A percentile compares a stretch with the other conserved stretches of the same genome.
Evolutionary conservation across 352 stramenopile species (phyloP).

Genomic region (Globisporangium heterothallicum): DNA sequence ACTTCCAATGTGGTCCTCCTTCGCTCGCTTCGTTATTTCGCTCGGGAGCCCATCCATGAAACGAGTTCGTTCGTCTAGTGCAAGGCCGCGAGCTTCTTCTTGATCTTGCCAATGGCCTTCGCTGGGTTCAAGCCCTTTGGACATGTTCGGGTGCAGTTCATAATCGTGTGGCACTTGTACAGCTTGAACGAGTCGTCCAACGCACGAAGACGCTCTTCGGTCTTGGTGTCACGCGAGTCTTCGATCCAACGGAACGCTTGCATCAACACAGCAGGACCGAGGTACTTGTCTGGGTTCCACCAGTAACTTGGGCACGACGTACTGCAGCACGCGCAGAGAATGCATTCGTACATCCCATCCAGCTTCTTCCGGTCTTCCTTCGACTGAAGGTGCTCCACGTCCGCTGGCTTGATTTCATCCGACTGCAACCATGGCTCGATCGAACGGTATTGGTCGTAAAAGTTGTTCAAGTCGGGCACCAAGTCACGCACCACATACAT

Average conservation of each 20-base stretch:
- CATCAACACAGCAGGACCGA: slow-evolving; percentile 90
- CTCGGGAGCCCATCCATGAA: background rate
- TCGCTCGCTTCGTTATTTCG: too few species aligned
- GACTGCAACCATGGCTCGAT: slow-evolving; percentile 99
- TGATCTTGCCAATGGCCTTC: slow-evolving; percentile 98
- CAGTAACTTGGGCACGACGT: slow-evolving; percentile 99
- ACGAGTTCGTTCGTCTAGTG: slow-evolving; percentile 40
- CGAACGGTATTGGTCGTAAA: slow-evolving; percentile 96
- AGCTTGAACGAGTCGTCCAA: slow-evolving; percentile 99
- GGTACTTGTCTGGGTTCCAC: slow-evolving; percentile 98
- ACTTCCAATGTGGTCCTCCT: too few species aligned
- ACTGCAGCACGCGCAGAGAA: slow-evolving; percentile 98
- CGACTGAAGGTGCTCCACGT: slow-evolving; percentile 85
- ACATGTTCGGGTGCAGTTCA: slow-evolving; percentile 99
- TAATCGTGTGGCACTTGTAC: slow-evolving; percentile 99
- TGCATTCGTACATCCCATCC: slow-evolving; percentile 99
- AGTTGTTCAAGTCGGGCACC: slow-evolving; percentile 99
- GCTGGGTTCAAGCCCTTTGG: slow-evolving; percentile 99
- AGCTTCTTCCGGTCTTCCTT: slow-evolving; percentile 98
- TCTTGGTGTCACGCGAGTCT: slow-evolving; percentile 97
- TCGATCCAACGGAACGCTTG: slow-evolving; percentile 99
- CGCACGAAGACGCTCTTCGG: slow-evolving; percentile 91
- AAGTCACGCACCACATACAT: slow-evolving; percentile 99
- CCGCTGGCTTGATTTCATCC: slow-evolving; percentile 81
- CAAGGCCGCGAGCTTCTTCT: slow-evolving; percentile 89